Base-by-base conservation (phyloP, 2,329 filamentous ascomycete species). In the Phyllosticta paracitricarpa region DNA sequence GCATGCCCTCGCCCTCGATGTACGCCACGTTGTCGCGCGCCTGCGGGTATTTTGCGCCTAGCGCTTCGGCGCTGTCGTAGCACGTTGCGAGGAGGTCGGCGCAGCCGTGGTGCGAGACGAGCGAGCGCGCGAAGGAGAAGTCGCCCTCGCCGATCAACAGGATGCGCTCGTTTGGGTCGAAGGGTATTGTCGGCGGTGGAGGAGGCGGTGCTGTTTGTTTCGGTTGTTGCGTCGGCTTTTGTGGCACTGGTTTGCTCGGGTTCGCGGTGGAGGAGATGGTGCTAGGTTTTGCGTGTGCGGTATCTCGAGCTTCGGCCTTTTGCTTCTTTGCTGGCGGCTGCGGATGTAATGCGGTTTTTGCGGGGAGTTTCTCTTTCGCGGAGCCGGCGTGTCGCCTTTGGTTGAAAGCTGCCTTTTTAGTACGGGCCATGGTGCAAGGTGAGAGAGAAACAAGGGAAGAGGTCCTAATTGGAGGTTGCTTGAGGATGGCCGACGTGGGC, bases 131-230 rank as follows among this genome's bases (percentile, higher is more conserved):
- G 72, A 91, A 93, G 71, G 87, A 91, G 69, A 94, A 84, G 73
- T 95, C 89, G 65, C 85, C 89, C 71, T 94, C 89, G 68, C 89
- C 89, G 58, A 93, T 76, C 2, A 93, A 82, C 6, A 94, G 83
- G 64, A 93, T 90, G 67, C 81, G 77, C 66, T 91, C 84, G 67
- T 82, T 75, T 51, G 82, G 76, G 25, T 79, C 73, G 73, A 93
- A 92, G 17, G 89, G 89, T 24, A 92, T 85, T 3, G 77, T 82
- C 25, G 80, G 10, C 25, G 57, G 28, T 64, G 63, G 63, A 26
- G 53, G n/a, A 30, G 52, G 2, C 25, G 59, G 12, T 57, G 40
- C 35, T 33, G 35, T 9, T 56, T 17, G 55, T 25, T 8, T 54
- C 40, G 25, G 35, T 28, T 57, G 19, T 54, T 25, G 22, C 19